Evolutionary conservation across 2,329 filamentous ascomycete species (phyloP).

Genomic region (Ophiostoma populinum): DNA sequence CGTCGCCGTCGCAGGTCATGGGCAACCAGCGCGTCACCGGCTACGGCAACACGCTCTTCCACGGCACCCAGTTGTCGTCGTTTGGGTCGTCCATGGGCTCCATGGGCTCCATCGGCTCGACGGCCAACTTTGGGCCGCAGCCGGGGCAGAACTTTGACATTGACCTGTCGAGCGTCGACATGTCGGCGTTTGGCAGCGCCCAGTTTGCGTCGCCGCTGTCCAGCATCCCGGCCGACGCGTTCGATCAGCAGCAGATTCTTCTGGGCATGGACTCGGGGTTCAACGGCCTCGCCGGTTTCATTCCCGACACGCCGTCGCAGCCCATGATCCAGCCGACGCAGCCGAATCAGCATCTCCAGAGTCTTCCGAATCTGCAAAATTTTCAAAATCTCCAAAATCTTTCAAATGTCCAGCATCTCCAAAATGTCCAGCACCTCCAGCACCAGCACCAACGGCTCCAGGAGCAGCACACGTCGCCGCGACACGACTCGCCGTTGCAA

Average conservation of each 20-base stretch:
- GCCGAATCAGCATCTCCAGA: too few relatives aligned
- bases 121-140: too few relatives aligned
- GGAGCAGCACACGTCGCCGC: not conserved
- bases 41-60: not conserved
- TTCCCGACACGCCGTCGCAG: too few relatives aligned
- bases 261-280: not conserved
- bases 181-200: not conserved
- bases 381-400: too few relatives aligned
- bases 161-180: not conserved
- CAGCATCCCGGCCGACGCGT: not conserved
- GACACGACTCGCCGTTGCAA: not conserved
- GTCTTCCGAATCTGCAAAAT: too few relatives aligned
- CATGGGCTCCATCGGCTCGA: too few relatives aligned
- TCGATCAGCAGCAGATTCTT: not conserved
- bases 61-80: not conserved
- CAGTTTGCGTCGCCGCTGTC: not conserved
- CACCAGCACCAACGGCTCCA: not conserved
- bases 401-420: too few relatives aligned
- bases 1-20: constrained; percentile 18
- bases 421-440: constrained; percentile 3
- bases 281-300: not conserved
- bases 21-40: not conserved
- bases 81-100: too few relatives aligned
- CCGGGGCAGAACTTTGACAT: too few relatives aligned
- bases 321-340: too few relatives aligned